These are phyloP conservation scores for Grifola frondosa DNA, from an alignment of 1,284 basidiomycete genomes.

Conservation along the genomic window DNA sequence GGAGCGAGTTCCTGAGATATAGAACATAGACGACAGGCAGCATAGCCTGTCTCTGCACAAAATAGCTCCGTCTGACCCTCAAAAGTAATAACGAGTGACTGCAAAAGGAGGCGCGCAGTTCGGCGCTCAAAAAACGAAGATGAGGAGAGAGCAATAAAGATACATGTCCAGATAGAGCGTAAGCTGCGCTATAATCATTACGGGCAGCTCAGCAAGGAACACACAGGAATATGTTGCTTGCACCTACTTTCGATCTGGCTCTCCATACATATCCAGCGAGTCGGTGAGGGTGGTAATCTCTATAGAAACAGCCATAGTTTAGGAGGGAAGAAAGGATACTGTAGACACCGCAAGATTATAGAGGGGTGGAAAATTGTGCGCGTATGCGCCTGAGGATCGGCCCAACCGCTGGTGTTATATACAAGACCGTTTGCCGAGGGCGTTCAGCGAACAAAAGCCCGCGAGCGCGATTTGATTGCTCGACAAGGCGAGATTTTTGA, in stretches of 20 bases:
- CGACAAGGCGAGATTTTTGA: no score
- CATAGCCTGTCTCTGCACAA: conserved; percentile 58
- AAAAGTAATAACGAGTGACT: conserved; percentile 68
- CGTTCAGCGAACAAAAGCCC: neutral
- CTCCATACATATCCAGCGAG: conserved; percentile 56
- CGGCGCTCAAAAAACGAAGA: conserved; percentile 50
- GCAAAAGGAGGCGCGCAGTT: conserved; percentile 51
- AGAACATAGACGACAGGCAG: conserved; percentile 62
- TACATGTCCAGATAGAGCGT: conserved; percentile 76
- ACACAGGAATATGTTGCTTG: conserved; percentile 2
- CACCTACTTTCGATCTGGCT: conserved; percentile 63
- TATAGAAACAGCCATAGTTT: conserved; percentile 60
- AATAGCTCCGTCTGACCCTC: conserved; percentile 75
- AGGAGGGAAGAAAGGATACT: conserved; percentile 8
- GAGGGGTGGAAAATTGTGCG: no score
- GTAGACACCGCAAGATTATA: neutral
- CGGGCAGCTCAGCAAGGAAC: no score
- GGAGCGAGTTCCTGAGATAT: conserved; percentile 60
- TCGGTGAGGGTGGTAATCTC: conserved; percentile 55
- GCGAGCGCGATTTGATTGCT: neutral
- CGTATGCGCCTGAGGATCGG: neutral
- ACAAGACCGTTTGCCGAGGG: neutral
- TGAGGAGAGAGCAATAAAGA: conserved; percentile 54
- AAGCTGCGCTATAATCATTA: conserved; percentile 57
- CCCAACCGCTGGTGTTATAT: conserved; percentile 5